Conservation (phyloP, 1,139 yeast genomes). For the Wickerhamiella infanticola region DNA sequence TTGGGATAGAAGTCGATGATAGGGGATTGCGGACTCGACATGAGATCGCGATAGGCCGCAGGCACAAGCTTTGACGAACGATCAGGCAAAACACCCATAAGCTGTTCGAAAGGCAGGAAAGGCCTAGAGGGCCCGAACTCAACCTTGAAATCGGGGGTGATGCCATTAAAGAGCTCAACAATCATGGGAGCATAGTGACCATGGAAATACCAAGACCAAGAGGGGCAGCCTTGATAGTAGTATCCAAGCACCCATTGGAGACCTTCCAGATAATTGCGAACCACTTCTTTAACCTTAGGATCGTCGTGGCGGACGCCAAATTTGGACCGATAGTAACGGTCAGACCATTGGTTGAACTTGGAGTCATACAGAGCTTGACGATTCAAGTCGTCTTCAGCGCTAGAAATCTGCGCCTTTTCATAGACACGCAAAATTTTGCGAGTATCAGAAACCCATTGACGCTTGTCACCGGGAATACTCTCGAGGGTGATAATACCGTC, state of each 20-base stretch:
- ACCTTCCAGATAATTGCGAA: conserved; percentile 72
- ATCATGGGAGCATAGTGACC: conserved; percentile 98
- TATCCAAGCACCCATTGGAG: conserved; percentile 91
- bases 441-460: conserved; percentile 15
- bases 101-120: conserved; percentile 85
- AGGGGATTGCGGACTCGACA: conserved; percentile 84
- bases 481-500: conserved; percentile 21
- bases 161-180: conserved; percentile 47
- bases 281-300: conserved; percentile 34
- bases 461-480: conserved; percentile 8
- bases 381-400: conserved; percentile 45
- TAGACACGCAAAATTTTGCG: conserved; percentile 35
- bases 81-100: conserved; percentile 96
- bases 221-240: conserved; percentile 94
- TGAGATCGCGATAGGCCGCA: conserved; percentile 53
- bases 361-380: conserved; percentile 53
- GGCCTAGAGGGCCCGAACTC: conserved; percentile 60
- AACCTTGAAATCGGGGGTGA: conserved; percentile 37
- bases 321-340: conserved; percentile 63
- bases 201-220: conserved; percentile 97
- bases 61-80: conserved; percentile 79
- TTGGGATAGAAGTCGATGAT: conserved; percentile 81
- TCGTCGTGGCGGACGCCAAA: conserved; percentile 34
- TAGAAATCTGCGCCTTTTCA: conserved; percentile 54
- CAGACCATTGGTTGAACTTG: conserved; percentile 72